Conservation (phyloP, 495 filamentous ascomycete genomes). For the Extremus antarcticus region DNA sequence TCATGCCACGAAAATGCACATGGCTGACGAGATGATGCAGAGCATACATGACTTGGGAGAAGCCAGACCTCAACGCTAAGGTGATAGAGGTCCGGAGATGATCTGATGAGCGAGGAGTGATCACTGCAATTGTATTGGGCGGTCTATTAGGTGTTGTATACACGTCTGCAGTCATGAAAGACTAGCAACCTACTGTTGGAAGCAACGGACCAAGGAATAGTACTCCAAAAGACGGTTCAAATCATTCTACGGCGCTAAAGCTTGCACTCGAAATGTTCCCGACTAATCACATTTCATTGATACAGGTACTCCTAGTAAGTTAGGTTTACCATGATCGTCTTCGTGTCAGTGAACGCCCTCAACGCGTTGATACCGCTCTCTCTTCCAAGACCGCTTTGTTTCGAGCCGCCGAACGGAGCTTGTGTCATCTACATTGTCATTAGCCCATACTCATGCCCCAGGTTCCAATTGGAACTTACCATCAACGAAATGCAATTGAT, state of each 20-base stretch:
- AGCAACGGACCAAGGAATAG: no score
- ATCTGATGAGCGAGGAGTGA: no score
- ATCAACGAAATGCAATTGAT: slow-evolving; percentile 35
- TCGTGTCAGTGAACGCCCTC: slow-evolving; percentile 35
- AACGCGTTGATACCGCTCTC: slow-evolving; percentile 37
- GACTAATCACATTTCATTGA: no score
- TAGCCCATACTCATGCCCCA: not conserved
- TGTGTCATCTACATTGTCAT: slow-evolving; percentile 19
- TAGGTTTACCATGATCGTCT: slow-evolving; percentile 36
- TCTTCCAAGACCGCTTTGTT: slow-evolving; percentile 39
- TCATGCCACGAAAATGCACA: not conserved
- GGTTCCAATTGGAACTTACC: slow-evolving; percentile 1
- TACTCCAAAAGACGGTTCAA: no score
- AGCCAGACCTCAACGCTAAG: slow-evolving; percentile 15
- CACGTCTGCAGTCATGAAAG: no score
- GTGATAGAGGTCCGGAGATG: slow-evolving; percentile 2
- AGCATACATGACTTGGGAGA: slow-evolving; percentile 17
- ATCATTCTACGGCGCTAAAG: not conserved
- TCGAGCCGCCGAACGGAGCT: slow-evolving; percentile 43
- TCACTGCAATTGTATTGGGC: no score
- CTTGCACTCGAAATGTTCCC: not conserved
- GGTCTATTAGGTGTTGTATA: no score
- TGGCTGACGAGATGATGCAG: not conserved
- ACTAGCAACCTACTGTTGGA: no score
- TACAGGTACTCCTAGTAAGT: slow-evolving; percentile 6